A percentile compares a stretch with the other conserved stretches of the same genome.
Evolutionary conservation across 2,329 filamentous ascomycete genomes (phyloP).

Genomic region (Myriosclerotinia scirpicola): DNA sequence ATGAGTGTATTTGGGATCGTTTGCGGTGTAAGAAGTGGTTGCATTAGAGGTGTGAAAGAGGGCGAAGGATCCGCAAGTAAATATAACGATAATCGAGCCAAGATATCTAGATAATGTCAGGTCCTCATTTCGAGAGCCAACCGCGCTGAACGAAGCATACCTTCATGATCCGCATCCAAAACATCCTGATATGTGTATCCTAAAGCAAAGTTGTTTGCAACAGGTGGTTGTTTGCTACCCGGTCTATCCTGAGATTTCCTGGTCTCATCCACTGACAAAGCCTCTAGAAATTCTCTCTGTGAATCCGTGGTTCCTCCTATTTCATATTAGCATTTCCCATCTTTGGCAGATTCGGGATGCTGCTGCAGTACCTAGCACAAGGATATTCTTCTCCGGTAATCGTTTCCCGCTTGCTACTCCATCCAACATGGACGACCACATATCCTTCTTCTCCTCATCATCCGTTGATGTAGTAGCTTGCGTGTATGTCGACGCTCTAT

Average conservation of each 20-base stretch:
- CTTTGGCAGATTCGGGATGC: constrained; percentile 14
- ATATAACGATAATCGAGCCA: constrained; percentile 87
- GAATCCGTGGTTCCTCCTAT: constrained; percentile 78
- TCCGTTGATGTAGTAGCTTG: constrained; percentile 54
- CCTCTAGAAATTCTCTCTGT: constrained; percentile 79
- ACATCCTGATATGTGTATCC: constrained; percentile 97
- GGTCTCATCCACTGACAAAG: constrained; percentile 45
- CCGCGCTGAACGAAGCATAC: constrained; percentile 47
- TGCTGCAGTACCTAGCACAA: constrained; percentile 69
- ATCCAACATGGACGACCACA: constrained; percentile 94
- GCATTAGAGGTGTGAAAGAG: constrained; percentile 78
- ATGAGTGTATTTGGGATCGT: constrained; percentile 84
- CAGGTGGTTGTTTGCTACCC: constrained; percentile 64
- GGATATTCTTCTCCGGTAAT: constrained; percentile 85
- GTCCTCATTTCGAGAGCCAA: constrained; percentile 4
- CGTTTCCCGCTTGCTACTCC: constrained; percentile 86
- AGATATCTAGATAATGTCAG: constrained; percentile 62
- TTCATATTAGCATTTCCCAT: constrained; percentile 35
- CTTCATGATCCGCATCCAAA: constrained; percentile 89
- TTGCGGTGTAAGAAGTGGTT: constrained; percentile 79
- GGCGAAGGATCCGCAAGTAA: constrained; percentile 82
- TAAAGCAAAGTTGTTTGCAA: constrained; percentile 88
- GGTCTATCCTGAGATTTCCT: constrained; percentile 52
- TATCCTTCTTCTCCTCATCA: constrained; percentile 71
- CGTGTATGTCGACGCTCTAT: constrained; percentile 47